Evolutionary conservation across 2,329 filamentous ascomycete species (phyloP).

Genomic region (Colletotrichum zoysiae): DNA sequence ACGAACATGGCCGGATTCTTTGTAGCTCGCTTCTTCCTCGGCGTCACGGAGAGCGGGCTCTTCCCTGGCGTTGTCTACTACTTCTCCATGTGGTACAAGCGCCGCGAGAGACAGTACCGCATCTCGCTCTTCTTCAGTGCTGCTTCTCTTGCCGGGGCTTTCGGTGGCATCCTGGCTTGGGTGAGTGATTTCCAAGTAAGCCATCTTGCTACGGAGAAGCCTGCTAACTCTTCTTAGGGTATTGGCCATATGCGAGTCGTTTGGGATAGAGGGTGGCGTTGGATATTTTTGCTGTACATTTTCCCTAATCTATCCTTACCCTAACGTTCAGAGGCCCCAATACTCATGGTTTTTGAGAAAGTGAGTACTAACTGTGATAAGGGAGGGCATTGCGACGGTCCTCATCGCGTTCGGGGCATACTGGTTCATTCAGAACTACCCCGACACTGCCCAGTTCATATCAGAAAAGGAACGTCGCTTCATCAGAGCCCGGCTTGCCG

Average conservation of each 20-base stretch:
- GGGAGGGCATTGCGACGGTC: slow-evolving; percentile 69
- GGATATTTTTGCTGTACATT: no score
- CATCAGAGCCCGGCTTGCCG: slow-evolving; percentile 72
- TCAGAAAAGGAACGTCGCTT: slow-evolving; percentile 65
- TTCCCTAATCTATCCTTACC: no score
- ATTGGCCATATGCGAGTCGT: slow-evolving; percentile 68
- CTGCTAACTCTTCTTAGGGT: slow-evolving; percentile 50
- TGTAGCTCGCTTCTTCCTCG: slow-evolving; percentile 66
- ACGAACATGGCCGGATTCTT: slow-evolving; percentile 65
- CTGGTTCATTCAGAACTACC: slow-evolving; percentile 77
- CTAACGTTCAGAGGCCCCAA: no score
- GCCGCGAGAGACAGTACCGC: slow-evolving; percentile 66
- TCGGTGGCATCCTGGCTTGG: slow-evolving; percentile 68
- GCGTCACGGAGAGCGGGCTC: slow-evolving; percentile 65
- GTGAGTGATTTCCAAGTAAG: slow-evolving; percentile 47
- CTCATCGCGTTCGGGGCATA: slow-evolving; percentile 63
- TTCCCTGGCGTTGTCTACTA: slow-evolving; percentile 66
- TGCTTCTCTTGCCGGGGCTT: slow-evolving; percentile 67
- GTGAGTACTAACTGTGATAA: slow-evolving; percentile 52
- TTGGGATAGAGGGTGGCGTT: slow-evolving; percentile 66
- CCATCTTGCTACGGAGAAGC: fast-evolving
- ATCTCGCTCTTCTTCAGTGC: slow-evolving; percentile 69
- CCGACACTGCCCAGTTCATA: slow-evolving; percentile 69
- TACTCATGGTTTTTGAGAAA: no score
- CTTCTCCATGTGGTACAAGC: slow-evolving; percentile 68